Percentiles rank a stretch among this genome's conserved stretches.
These are phyloP conservation scores for Spongospora subterranea DNA, from an alignment of 208 protist genomes.

Conservation along the genomic window DNA sequence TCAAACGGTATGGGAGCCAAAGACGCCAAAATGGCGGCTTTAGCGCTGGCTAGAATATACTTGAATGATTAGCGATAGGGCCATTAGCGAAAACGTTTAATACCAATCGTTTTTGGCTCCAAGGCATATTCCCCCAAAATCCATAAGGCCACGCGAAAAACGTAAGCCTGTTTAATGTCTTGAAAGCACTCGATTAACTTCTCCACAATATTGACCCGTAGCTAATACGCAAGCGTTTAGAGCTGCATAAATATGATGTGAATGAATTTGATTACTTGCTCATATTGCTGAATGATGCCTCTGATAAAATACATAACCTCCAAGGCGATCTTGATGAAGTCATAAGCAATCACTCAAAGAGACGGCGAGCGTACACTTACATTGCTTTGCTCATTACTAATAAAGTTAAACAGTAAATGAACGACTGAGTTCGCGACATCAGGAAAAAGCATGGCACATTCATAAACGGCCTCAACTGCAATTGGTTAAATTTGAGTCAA, in stretches of 20 bases:
- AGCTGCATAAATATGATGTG: background rate
- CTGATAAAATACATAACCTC: constrained; percentile 92
- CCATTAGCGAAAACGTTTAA: background rate
- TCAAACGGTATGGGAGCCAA: constrained; percentile 34
- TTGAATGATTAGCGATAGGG: background rate
- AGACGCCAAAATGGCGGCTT: background rate
- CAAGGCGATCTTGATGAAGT: constrained; percentile 66
- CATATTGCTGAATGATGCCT: constrained; percentile 87
- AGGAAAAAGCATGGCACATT: constrained; percentile 85
- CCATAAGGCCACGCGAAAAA: constrained; percentile 85
- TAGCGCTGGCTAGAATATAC: background rate
- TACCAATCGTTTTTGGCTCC: constrained; percentile 59
- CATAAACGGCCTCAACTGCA: constrained; percentile 87
- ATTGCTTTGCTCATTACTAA: constrained; percentile 77
- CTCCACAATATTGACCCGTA: constrained; percentile 77
- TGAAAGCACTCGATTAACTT: constrained; percentile 73
- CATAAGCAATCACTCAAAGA: constrained; percentile 58
- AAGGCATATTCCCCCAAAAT: constrained; percentile 87
- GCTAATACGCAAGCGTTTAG: constrained; percentile 69
- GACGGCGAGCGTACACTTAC: background rate
- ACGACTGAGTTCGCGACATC: constrained; percentile 75
- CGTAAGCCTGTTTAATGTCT: constrained; percentile 69
- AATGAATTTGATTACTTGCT: background rate
- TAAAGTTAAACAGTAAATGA: constrained; percentile 89
- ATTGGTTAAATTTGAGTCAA: background rate